Percentiles rank a stretch among this genome's conserved stretches.
Evolutionary conservation across 768 basidiomycete species (phyloP).

Genomic region (Rhodotorula taiwanensis): DNA sequence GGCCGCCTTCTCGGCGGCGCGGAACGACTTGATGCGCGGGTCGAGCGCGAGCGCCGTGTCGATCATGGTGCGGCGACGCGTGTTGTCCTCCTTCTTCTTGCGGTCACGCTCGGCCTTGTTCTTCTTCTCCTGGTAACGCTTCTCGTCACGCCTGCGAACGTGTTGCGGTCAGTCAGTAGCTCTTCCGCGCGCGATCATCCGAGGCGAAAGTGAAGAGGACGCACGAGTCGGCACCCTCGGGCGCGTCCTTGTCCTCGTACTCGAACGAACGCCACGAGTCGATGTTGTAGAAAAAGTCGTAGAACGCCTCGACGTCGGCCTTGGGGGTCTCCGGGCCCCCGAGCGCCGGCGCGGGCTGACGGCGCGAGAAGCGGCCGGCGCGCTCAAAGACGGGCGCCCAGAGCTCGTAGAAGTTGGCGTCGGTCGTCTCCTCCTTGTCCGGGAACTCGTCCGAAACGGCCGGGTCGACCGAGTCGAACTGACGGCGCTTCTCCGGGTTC

Average conservation of each 20-base stretch:
- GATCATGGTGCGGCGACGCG: slow-evolving; percentile 76
- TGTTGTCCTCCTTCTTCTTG: slow-evolving; percentile 94
- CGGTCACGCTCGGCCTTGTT: slow-evolving; percentile 95
- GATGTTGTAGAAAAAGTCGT: slow-evolving; percentile 99
- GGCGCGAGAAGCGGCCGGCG: slow-evolving; percentile 85
- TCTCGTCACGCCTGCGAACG: slow-evolving; percentile 77
- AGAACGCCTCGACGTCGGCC: slow-evolving; percentile 80
- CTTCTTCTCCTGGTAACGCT: slow-evolving; percentile 98
- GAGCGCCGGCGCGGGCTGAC: slow-evolving; percentile 71
- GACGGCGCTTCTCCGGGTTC: slow-evolving; percentile 75
- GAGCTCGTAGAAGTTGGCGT: slow-evolving; percentile 60
- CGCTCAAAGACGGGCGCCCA: slow-evolving; percentile 79
- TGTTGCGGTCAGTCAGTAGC: not conserved
- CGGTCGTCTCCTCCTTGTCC: slow-evolving; percentile 44
- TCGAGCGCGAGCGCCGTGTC: slow-evolving; percentile 74
- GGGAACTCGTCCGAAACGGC: slow-evolving; percentile 70
- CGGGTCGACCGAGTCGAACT: slow-evolving; percentile 93
- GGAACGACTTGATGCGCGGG: slow-evolving; percentile 94
- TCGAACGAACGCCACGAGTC: slow-evolving; percentile 98
- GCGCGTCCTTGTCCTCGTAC: slow-evolving; percentile 95
- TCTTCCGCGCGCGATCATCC: not conserved
- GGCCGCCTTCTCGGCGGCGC: slow-evolving; percentile 89
- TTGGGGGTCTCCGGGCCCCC: slow-evolving; percentile 67
- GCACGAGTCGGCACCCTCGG: slow-evolving; percentile 91
- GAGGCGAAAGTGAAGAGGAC: slow-evolving; percentile 40